Conservation (phyloP, 31 red algal genomes). For the Endocladia muricata region DNA sequence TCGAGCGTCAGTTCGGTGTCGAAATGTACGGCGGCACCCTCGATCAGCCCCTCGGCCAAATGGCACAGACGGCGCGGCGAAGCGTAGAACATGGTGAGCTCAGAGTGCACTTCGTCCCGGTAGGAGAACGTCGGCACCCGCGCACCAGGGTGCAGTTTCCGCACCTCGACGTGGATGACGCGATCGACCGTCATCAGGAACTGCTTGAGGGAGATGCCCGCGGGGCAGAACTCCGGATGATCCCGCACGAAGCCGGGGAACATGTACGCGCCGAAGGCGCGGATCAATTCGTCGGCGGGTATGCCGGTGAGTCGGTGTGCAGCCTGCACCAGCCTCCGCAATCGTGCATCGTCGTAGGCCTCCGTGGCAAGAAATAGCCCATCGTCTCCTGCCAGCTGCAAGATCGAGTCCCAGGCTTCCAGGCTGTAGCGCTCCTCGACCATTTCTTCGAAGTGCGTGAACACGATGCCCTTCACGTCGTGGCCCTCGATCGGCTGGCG, state of each 20-base stretch:
- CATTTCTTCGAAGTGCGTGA: neutral
- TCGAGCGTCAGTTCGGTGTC: neutral
- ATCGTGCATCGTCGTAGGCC: neutral
- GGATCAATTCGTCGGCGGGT: neutral
- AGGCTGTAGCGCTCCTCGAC: neutral
- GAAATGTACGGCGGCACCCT: neutral
- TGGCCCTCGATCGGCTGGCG: no score
- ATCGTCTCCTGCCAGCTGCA: neutral
- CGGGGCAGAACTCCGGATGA: neutral
- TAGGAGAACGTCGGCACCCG: neutral
- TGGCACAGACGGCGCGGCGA: neutral
- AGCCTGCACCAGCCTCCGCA: neutral
- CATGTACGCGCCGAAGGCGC: neutral
- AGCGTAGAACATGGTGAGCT: neutral
- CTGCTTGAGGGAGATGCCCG: neutral
- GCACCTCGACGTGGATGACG: slow-evolving; percentile 5
- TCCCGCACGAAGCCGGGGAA: neutral
- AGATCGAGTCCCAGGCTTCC: neutral
- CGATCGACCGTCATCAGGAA: neutral
- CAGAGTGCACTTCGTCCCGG: neutral
- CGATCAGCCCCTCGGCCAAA: neutral
- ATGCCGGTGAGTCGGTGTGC: neutral
- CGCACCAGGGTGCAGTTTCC: neutral
- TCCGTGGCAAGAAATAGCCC: neutral
- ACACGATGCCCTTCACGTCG: slow-evolving; percentile 13